Base-by-base conservation (phyloP, 1,284 basidiomycete genomes). In the Cutaneotrichosporon daszewskae region DNA sequence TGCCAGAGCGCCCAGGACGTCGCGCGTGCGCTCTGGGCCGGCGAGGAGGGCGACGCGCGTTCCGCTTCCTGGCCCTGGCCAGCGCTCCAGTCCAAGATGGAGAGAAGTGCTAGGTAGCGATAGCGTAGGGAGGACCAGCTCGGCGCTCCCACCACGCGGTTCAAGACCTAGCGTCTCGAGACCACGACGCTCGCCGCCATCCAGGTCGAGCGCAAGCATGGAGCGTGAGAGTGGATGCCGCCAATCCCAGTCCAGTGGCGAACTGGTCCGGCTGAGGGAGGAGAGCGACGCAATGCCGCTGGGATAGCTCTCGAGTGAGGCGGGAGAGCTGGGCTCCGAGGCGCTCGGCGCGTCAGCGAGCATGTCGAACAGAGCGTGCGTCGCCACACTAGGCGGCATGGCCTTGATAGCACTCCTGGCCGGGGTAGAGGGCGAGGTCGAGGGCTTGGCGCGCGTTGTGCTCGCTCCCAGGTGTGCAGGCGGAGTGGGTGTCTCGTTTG, bases 51-150 rank as follows among this genome's bases (percentile, higher is more conserved):
- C 61, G 14, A 67, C 39, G 3, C 51, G 44, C 31, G 45, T 47
- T 1, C 51, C 51, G 10, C 40, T 44, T 2, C 43, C 43, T 14
- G 33, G 24, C 4, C 43, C 37, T 14, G 41, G 26, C 55, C 53
- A 62, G 12, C 52, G 53, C 23, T 51, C 54, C 4, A 68, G 35
- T 6, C 53, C 55, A 20, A 66, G 50, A 33, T 68, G 63, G 17
- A 68, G 51, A n/a, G 55, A 59, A 22, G 59, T 57, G 20, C 37
- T 51, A 1, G 65, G 65, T n/a, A 68, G 45, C 26, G 49, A 44
- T 3, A 68, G 47, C 8, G 54, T 64, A 11, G 65, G 65, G 16
- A 68, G 48, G 1, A 68, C 62, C 16, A 68, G 49, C 23, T 64
- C 63, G 10, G 55, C 53, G 35, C 36, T 35, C 5, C 24, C 31